Conservation (phyloP, 1,284 basidiomycete species). For the Ganoderma resinaceum region DNA sequence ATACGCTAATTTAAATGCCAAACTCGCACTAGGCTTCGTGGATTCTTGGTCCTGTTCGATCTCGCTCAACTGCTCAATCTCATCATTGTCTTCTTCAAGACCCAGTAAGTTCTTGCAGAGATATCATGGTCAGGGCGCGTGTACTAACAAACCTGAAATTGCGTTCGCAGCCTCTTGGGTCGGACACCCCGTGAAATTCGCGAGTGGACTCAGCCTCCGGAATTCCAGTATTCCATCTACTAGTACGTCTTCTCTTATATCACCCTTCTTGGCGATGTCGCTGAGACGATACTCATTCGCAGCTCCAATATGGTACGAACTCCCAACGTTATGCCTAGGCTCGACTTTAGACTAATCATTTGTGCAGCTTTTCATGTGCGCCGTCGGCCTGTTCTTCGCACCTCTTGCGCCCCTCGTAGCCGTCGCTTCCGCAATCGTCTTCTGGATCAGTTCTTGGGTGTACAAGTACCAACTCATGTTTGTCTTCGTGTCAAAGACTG, state of each 20-base stretch:
- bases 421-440: constrained; percentile 78
- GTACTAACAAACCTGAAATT: background rate
- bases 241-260: constrained; percentile 60
- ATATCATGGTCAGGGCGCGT: background rate
- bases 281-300: constrained; percentile 8
- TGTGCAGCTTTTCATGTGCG: constrained; percentile 81
- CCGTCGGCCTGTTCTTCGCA: constrained; percentile 90
- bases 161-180: constrained; percentile 74
- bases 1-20: background rate
- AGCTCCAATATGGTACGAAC: constrained; percentile 69
- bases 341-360: background rate
- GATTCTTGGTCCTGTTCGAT: constrained; percentile 94
- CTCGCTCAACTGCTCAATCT: constrained; percentile 95
- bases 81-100: constrained; percentile 86
- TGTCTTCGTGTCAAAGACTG: constrained; percentile 86
- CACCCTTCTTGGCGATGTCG: no score
- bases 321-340: background rate
- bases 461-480: constrained; percentile 97
- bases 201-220: constrained; percentile 95
- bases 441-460: constrained; percentile 84
- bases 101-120: constrained; percentile 50
- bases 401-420: constrained; percentile 90
- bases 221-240: constrained; percentile 91
- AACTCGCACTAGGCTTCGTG: constrained; percentile 69
- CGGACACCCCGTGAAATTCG: constrained; percentile 96